Conservation (phyloP, 371 early-diverging fungal species). For the Vairimorpha apis region DNA sequence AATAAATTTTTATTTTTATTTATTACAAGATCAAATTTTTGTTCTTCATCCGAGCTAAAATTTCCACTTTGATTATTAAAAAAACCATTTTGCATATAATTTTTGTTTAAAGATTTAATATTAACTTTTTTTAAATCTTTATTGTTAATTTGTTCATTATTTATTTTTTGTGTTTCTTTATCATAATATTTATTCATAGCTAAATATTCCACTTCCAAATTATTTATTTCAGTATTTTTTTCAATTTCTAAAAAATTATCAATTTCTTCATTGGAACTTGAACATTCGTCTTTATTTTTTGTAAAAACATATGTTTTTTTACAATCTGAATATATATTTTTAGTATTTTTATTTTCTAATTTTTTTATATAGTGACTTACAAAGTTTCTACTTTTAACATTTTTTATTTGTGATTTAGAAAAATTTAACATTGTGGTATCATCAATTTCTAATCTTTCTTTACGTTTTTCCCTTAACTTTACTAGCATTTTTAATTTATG, state of each 20-base stretch:
- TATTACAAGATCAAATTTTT: background rate
- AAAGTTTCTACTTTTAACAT: constrained; percentile 49
- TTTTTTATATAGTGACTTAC: constrained; percentile 33
- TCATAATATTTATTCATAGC: too few species aligned
- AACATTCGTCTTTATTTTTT: constrained; percentile 8
- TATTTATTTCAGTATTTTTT: background rate
- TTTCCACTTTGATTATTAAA: too few species aligned
- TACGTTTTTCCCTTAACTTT: constrained; percentile 40
- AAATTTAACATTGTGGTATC: constrained; percentile 9
- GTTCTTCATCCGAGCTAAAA: background rate
- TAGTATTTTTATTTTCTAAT: constrained; percentile 16
- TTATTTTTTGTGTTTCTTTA: background rate
- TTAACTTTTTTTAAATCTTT: background rate
- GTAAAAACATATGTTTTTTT: constrained; percentile 4
- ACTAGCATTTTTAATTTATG: constrained; percentile 39
- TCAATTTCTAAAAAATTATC: constrained; percentile 5
- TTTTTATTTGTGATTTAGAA: constrained; percentile 39
- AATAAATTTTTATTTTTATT: background rate
- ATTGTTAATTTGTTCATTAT: background rate
- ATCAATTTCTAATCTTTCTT: constrained; percentile 6
- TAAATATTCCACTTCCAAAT: background rate
- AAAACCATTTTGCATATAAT: background rate
- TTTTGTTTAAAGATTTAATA: background rate
- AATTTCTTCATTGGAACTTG: background rate
- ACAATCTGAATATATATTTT: constrained; percentile 41